A percentile compares a stretch with the other conserved stretches of the same genome.
Evolutionary conservation across 2,329 filamentous ascomycete genomes (phyloP).

Genomic region (Piedraia hortae): DNA sequence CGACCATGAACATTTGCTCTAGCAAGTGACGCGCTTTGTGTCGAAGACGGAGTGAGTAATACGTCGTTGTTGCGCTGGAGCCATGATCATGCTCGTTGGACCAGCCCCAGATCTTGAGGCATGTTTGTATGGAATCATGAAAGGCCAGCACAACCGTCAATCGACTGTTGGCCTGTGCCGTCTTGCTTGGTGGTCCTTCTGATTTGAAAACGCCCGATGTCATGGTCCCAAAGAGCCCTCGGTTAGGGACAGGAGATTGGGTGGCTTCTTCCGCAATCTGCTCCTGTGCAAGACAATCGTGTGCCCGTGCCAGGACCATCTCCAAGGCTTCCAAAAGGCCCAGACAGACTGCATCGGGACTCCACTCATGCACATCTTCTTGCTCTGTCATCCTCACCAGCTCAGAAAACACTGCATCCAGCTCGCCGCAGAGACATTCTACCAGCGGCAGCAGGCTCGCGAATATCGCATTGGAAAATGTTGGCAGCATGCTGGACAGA

Average conservation of each 20-base stretch:
- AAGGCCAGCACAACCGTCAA: constrained; percentile 88
- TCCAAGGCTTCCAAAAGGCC: constrained; percentile 67
- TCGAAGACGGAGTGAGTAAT: constrained; percentile 72
- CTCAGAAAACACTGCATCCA: constrained; percentile 41
- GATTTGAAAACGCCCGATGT: constrained; percentile 71
- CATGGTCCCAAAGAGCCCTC: constrained; percentile 83
- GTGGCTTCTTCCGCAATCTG: constrained; percentile 38
- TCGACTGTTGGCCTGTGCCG: constrained; percentile 69
- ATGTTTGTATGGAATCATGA: constrained; percentile 79
- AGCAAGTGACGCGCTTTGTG: constrained; percentile 68
- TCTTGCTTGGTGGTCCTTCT: constrained; percentile 41
- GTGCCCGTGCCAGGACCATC: constrained; percentile 62
- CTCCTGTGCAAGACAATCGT: constrained; percentile 53
- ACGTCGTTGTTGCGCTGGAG: constrained; percentile 48
- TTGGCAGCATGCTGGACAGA: constrained; percentile 52
- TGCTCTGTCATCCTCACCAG: constrained; percentile 34
- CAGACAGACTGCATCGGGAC: constrained; percentile 8
- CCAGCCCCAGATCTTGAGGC: constrained; percentile 91
- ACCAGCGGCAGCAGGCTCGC: constrained; percentile 75
- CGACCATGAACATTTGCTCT: constrained; percentile 77
- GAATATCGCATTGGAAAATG: constrained; percentile 66
- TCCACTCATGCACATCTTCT: constrained; percentile 1
- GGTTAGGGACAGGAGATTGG: constrained; percentile 59
- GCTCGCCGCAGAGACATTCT: constrained; percentile 61
- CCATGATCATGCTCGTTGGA: constrained; percentile 41